Evolutionary conservation across 306 rosid genomes (phyloP).

Genomic region (Quercus dentata): DNA sequence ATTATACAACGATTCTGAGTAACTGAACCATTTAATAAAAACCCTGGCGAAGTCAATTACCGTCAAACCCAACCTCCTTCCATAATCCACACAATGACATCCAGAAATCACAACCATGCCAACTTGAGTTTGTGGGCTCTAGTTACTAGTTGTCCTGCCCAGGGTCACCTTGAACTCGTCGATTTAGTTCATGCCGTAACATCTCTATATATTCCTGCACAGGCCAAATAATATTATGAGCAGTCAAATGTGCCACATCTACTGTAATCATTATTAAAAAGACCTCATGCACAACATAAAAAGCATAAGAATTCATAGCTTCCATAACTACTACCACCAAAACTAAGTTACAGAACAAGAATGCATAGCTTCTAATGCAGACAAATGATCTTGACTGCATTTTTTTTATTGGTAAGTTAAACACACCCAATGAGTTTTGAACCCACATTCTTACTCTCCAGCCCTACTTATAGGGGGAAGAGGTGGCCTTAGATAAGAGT

Average conservation of each 20-base stretch:
- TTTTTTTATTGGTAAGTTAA: too few relatives aligned
- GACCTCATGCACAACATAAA: too few relatives aligned
- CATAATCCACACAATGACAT: background rate
- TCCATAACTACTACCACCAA: background rate
- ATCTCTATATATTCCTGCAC: slow-evolving; percentile 77
- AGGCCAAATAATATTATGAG: slow-evolving; percentile 1
- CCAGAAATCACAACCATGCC: background rate
- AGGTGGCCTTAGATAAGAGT: too few relatives aligned
- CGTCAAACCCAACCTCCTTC: background rate
- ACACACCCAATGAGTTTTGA: too few relatives aligned
- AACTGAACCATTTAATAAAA: background rate
- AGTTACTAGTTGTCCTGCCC: slow-evolving; percentile 35
- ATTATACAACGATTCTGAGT: slow-evolving; percentile 3
- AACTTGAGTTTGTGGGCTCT: background rate
- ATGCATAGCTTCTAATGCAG: too few relatives aligned
- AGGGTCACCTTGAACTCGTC: slow-evolving; percentile 38
- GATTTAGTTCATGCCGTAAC: slow-evolving; percentile 46
- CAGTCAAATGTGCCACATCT: background rate
- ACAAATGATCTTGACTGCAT: too few relatives aligned
- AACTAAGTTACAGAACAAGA: background rate
- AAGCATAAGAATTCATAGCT: too few relatives aligned
- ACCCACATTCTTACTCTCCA: too few relatives aligned
- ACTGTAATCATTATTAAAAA: background rate
- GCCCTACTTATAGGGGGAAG: too few relatives aligned
- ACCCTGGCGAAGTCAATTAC: background rate